Evolutionary conservation across 495 filamentous ascomycete genomes (phyloP).

Genomic region (Hypoxylon trugodes): DNA sequence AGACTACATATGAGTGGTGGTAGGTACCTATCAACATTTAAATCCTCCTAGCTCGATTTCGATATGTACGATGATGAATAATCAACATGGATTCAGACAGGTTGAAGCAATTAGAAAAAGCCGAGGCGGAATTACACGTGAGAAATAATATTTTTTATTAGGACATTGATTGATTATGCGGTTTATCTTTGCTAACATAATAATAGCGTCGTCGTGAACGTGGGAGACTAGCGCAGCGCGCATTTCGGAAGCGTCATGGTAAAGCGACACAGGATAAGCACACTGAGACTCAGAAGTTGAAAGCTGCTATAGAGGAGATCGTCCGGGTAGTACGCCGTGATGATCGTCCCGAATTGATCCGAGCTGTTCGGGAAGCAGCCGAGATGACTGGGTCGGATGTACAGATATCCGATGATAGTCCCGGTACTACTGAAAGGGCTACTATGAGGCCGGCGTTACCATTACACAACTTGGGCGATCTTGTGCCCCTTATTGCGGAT

Average conservation of each 20-base stretch:
- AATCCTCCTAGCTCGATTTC: too few relatives aligned
- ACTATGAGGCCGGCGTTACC: neutral
- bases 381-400: slow-evolving; percentile 16
- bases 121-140: slow-evolving; percentile 21
- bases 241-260: slow-evolving; percentile 34
- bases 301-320: slow-evolving; percentile 28
- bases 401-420: neutral
- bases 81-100: slow-evolving; percentile 16
- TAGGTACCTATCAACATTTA: neutral
- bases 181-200: slow-evolving; percentile 8
- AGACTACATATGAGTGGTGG: neutral
- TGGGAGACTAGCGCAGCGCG: slow-evolving; percentile 32
- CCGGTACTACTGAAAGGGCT: neutral
- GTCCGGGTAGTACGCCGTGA: slow-evolving; percentile 7
- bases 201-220: slow-evolving; percentile 39
- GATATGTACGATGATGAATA: neutral
- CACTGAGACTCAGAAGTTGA: slow-evolving; percentile 26
- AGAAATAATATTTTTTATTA: neutral
- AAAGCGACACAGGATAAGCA: slow-evolving; percentile 4
- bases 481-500: neutral
- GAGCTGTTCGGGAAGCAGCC: slow-evolving; percentile 30
- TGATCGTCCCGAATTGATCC: slow-evolving; percentile 22
- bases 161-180: neutral
- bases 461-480: neutral
- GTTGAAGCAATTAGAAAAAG: slow-evolving; percentile 19